Evolutionary conservation across 1,284 basidiomycete genomes (phyloP).

Genomic region (Marasmius tenuissimus): DNA sequence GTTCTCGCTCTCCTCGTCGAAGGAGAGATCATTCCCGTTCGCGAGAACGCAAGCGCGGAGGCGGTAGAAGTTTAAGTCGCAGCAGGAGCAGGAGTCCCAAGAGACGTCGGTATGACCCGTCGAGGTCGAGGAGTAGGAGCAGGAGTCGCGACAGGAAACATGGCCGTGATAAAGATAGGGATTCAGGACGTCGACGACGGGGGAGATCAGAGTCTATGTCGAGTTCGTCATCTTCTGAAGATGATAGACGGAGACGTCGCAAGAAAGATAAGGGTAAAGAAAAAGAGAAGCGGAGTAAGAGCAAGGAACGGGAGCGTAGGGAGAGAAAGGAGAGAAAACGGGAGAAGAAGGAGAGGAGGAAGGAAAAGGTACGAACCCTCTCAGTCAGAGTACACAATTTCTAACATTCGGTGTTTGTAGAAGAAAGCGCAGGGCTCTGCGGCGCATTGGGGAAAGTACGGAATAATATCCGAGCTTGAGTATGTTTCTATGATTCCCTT

Average conservation of each 20-base stretch:
- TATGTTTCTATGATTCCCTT: conserved; percentile 38
- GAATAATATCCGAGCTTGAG: conserved; percentile 82
- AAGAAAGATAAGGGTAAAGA: neutral
- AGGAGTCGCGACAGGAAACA: conserved; percentile 6
- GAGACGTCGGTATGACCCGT: conserved; percentile 20
- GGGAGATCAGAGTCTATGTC: conserved; percentile 37
- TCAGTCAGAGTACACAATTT: neutral
- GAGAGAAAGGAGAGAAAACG: conserved; percentile 41
- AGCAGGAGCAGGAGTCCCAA: conserved; percentile 11
- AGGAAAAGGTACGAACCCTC: conserved; percentile 35
- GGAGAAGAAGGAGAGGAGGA: conserved; percentile 67
- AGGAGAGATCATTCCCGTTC: neutral
- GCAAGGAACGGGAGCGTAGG: conserved; percentile 21
- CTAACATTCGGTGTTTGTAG: conserved; percentile 14
- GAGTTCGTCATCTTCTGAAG: conserved; percentile 9
- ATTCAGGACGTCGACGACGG: conserved; percentile 23
- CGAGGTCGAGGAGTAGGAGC: conserved; percentile 22
- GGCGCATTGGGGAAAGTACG: conserved; percentile 85
- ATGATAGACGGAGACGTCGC: conserved; percentile 11
- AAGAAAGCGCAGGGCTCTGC: conserved; percentile 56
- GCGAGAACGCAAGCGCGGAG: neutral
- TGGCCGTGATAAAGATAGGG: neutral
- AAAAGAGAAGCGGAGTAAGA: neutral
- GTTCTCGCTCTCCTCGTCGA: neutral
- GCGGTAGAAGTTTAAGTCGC: conserved; percentile 18